Evolutionary conservation across 352 stramenopile genomes (phyloP).

Genomic region (Vaucheria bursata): DNA sequence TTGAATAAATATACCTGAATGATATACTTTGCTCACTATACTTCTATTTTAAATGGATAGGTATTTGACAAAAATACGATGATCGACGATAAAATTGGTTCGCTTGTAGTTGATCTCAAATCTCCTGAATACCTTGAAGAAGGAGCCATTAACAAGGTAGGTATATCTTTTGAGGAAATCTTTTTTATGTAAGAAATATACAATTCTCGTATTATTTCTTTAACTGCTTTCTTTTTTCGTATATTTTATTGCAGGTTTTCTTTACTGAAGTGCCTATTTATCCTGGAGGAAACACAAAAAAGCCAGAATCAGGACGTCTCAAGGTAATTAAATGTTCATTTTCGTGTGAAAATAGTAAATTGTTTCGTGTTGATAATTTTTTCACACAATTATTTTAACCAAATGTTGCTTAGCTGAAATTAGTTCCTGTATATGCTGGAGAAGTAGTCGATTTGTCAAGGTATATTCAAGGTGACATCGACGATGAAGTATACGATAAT

Average conservation of each 20-base stretch:
- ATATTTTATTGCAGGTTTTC: background rate
- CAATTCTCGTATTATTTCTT: too few species aligned
- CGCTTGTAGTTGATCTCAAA: background rate
- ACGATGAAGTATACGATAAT: background rate
- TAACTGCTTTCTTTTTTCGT: too few species aligned
- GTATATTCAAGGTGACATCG: background rate
- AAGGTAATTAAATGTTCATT: background rate
- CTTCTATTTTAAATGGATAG: background rate
- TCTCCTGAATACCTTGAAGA: background rate
- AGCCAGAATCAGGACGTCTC: background rate
- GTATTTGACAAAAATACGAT: conserved; percentile 3
- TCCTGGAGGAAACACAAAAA: background rate
- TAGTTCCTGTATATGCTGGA: background rate
- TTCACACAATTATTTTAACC: too few species aligned
- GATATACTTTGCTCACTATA: background rate
- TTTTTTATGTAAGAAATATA: too few species aligned
- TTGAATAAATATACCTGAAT: background rate
- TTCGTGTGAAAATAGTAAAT: background rate
- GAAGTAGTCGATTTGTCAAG: background rate
- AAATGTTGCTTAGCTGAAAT: background rate
- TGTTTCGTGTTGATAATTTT: too few species aligned
- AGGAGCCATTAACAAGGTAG: background rate
- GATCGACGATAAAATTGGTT: background rate
- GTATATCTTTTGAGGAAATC: too few species aligned
- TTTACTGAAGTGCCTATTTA: background rate